Conservation (phyloP, 2,329 filamentous ascomycete genomes). For the Diaporthe humulicola region DNA sequence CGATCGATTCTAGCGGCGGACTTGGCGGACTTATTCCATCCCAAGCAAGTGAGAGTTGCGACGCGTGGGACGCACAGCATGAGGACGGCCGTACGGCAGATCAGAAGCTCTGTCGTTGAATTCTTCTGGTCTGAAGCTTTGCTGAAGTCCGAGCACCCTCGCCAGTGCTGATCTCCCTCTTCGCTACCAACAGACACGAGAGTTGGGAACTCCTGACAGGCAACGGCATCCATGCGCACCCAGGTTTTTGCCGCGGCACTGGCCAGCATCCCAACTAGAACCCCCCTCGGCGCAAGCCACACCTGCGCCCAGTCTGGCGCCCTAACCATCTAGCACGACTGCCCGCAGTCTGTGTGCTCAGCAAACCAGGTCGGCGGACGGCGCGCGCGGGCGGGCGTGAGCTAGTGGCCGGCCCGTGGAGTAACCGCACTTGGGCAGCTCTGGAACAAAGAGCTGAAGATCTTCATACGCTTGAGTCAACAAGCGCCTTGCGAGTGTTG, state of each 20-base stretch:
- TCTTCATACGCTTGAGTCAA: background rate
- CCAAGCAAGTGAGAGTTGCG: background rate
- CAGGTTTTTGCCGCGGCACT: background rate
- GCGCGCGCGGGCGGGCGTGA: background rate
- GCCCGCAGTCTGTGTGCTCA: background rate
- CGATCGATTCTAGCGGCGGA: constrained; percentile 18
- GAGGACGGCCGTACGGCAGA: background rate
- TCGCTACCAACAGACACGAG: background rate
- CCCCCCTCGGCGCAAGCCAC: background rate
- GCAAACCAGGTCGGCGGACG: background rate
- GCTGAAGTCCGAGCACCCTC: background rate
- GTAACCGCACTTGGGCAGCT: background rate
- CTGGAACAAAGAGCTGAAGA: constrained; percentile 16
- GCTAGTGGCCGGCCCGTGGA: background rate
- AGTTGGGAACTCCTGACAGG: constrained; percentile 18
- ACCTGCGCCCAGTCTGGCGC: background rate
- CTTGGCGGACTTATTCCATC: background rate
- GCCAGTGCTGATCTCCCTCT: background rate
- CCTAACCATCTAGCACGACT: background rate
- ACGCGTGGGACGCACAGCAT: background rate
- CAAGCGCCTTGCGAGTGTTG: background rate
- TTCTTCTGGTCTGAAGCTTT: too few relatives aligned
- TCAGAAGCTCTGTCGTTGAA: background rate
- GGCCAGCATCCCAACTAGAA: background rate
- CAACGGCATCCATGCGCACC: constrained; percentile 3